Conservation (phyloP, 2,329 filamentous ascomycete genomes). For the Pseudocercospora musae region DNA sequence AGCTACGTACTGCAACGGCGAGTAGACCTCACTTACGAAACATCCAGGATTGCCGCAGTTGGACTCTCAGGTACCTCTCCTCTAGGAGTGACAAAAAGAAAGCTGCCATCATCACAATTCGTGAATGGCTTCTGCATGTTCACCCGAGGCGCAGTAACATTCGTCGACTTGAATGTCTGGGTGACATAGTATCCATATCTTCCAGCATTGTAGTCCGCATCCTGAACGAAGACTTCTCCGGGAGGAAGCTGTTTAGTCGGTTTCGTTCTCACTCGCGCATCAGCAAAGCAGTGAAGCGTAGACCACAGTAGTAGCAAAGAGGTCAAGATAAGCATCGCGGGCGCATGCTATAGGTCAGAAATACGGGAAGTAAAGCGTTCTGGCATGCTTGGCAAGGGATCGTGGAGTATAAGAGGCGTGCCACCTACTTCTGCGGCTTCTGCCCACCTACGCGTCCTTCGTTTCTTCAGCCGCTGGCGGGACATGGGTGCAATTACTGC, state of each 20-base stretch:
- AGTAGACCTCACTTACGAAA: not conserved
- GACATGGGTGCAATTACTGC: not conserved
- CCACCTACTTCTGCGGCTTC: not conserved
- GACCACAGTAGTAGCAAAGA: not conserved
- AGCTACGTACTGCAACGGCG: not conserved
- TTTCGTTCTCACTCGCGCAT: conserved; percentile 11
- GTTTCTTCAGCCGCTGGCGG: not conserved
- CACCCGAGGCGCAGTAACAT: conserved; percentile 33
- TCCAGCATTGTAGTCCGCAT: conserved; percentile 33
- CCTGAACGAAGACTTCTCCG: conserved; percentile 18
- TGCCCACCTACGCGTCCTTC: not conserved
- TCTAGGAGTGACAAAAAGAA: conserved; percentile 28
- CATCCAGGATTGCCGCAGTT: conserved; percentile 19
- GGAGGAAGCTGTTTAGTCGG: conserved; percentile 4
- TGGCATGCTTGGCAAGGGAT: not conserved
- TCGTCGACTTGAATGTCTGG: conserved; percentile 33
- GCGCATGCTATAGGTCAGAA: not conserved
- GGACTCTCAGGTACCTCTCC: conserved; percentile 20
- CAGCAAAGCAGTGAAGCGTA: not conserved
- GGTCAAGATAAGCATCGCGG: conserved; percentile 1
- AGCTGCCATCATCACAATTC: conserved; percentile 29
- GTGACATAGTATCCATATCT: conserved; percentile 37
- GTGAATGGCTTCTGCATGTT: conserved; percentile 29
- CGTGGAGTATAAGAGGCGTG: not conserved
- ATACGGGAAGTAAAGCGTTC: not conserved